Base-by-base conservation (phyloP, 1,284 basidiomycete species). In the Gomphus sp. region DNA sequence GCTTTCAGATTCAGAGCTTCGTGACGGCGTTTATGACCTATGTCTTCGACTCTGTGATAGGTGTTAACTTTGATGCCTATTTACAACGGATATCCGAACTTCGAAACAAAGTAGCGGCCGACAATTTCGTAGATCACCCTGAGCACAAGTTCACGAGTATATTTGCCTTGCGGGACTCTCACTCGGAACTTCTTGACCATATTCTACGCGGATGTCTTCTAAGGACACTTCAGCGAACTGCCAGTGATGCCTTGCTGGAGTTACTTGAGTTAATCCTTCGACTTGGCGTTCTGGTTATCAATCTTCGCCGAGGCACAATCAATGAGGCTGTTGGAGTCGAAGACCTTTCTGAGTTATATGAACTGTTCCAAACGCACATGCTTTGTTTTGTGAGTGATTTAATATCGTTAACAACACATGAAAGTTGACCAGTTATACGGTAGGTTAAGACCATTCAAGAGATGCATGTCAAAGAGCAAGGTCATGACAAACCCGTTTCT, bases 141-240 rank as follows among this genome's bases (percentile, higher is more conserved):
- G 41, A 45, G 28, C 25, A 48, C 22, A 45, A 58, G 39, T 47
- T 52, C n/a, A 54, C 49, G 51, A 89, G 92, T 61, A 82, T 92
- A 5, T 92, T 92, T 68, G 78, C 84, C 22, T 76, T 93, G 11
- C 80, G 87, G 0, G 75, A 80, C 10, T 76, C 79, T 45, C 91
- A 94, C 70, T 87, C 88, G 1, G 69, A 72, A 5, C 72, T 89
- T 54, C 71, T 94, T 64, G 87, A 93, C 67, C 80, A 86, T 62
- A 84, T 94, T 34, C 76, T 93, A 31, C 83, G 79, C 56, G 85
- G 89, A 11, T 93, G 89, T 67, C 73, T 93, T n/a, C 71, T 93
- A 37, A 75, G 87, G 41, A 82, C 87, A 0, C 78, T 80, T 2
- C 90, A 93, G 67, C 78, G 83, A 63, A 75, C 78, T 2, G 82